These are phyloP conservation scores for Melampsora larici-populina DNA, from an alignment of 1,284 basidiomycete genomes.

Conservation along the genomic window DNA sequence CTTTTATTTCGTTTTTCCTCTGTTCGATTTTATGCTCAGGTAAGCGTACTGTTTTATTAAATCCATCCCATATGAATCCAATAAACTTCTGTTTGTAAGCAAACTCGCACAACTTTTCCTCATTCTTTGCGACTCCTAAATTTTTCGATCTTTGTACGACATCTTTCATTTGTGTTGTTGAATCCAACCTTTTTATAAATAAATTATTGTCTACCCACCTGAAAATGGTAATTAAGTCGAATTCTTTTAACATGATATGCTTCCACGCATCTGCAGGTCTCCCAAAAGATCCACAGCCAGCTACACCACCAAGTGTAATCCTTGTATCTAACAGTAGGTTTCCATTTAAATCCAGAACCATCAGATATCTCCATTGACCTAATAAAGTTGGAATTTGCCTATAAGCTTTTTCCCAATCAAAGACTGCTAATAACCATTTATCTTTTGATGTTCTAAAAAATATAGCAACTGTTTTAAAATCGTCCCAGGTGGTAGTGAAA, in stretches of 20 bases:
- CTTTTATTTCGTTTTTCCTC: neutral
- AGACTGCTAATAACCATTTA: neutral
- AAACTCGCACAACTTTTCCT: neutral
- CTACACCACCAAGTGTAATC: slow-evolving; percentile 2
- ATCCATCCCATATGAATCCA: neutral
- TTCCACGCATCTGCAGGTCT: neutral
- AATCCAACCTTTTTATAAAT: neutral
- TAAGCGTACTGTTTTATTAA: neutral
- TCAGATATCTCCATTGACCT: no score
- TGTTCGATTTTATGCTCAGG: neutral
- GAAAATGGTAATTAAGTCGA: neutral
- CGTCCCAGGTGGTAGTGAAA: neutral
- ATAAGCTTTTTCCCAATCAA: neutral
- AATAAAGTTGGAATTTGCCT: no score
- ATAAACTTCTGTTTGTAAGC: neutral
- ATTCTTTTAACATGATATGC: neutral
- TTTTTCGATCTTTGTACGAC: neutral
- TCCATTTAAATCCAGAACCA: no score
- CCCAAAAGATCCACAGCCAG: neutral
- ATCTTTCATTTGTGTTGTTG: neutral
- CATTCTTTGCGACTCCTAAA: neutral
- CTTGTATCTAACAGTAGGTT: neutral
- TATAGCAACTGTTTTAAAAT: neutral
- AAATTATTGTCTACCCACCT: no score
- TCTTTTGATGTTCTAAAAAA: neutral